A percentile compares a stretch with the other conserved stretches of the same genome.
Conservation (phyloP, 1,284 basidiomycete genomes). For the Ganoderma meredithae region DNA sequence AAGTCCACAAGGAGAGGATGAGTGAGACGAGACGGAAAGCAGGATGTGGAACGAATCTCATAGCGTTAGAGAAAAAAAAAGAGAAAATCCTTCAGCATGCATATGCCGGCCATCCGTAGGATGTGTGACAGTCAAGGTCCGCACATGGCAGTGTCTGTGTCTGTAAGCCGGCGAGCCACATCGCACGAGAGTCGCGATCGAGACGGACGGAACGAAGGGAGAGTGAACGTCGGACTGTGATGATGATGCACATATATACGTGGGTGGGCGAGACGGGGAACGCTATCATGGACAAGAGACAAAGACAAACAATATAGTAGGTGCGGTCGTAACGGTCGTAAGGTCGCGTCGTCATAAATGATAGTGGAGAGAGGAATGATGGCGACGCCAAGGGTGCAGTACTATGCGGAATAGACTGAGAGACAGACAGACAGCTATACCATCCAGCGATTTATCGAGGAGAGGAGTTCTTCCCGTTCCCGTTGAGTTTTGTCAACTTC, state of each 20-base stretch:
- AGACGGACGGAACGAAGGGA: constrained; percentile 2
- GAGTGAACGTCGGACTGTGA: constrained; percentile 2
- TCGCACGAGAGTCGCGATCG: not conserved
- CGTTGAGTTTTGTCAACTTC: constrained; percentile 29
- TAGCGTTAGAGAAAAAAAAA: not conserved
- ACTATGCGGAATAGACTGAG: not conserved
- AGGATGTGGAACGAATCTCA: not conserved
- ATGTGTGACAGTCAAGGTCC: not conserved
- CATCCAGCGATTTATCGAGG: constrained; percentile 20
- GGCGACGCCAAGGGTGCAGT: not conserved
- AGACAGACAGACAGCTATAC: not conserved
- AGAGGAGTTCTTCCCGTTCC: constrained; percentile 28
- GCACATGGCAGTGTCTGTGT: not conserved
- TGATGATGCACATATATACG: constrained; percentile 15
- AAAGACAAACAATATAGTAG: constrained; percentile 12
- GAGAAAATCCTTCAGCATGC: constrained; percentile 2
- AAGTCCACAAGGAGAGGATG: constrained; percentile 18
- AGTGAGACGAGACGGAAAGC: not conserved
- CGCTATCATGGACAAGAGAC: constrained; percentile 16
- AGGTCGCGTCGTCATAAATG: constrained; percentile 16
- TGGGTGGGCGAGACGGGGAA: not conserved
- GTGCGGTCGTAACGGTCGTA: constrained; percentile 27
- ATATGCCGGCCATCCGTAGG: not conserved
- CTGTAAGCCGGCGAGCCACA: not conserved
- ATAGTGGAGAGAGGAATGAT: not conserved